Evolutionary conservation across 2,329 filamentous ascomycete genomes (phyloP).

Genomic region (Graphiopsis chlorocephala): DNA sequence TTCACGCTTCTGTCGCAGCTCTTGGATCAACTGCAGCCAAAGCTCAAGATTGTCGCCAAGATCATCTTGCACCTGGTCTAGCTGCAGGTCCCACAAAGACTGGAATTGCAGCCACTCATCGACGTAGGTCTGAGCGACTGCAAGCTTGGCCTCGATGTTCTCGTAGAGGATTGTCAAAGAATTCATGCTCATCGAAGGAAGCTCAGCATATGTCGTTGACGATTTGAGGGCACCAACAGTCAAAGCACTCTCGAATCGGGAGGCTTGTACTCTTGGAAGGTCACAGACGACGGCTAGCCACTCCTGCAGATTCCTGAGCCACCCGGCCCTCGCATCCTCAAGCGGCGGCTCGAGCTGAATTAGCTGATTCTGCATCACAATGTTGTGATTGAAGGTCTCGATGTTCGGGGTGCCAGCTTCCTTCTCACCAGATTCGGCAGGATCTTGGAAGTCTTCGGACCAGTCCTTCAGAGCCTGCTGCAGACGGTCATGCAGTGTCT

Average conservation of each 20-base stretch:
- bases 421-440: slow-evolving; percentile 39
- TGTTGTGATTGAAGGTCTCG: slow-evolving; percentile 76
- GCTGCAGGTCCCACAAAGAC: slow-evolving; percentile 95
- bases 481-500: slow-evolving; percentile 76
- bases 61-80: slow-evolving; percentile 89
- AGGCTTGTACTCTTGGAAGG: slow-evolving; percentile 89
- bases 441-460: slow-evolving; percentile 75
- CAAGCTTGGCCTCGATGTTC: slow-evolving; percentile 78
- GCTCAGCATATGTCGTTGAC: slow-evolving; percentile 73
- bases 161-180: slow-evolving; percentile 77
- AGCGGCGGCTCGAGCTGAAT: slow-evolving; percentile 94
- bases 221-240: slow-evolving; percentile 56
- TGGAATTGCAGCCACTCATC: slow-evolving; percentile 99
- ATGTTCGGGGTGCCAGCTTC: slow-evolving; percentile 59
- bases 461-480: slow-evolving; percentile 79
- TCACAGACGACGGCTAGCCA: slow-evolving; percentile 95
- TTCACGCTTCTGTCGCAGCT: slow-evolving; percentile 89
- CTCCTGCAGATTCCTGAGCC: slow-evolving; percentile 87
- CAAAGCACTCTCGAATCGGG: slow-evolving; percentile 86
- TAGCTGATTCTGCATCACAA: slow-evolving; percentile 96
- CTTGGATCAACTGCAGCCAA: slow-evolving; percentile 94
- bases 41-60: slow-evolving; percentile 86
- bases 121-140: slow-evolving; percentile 78
- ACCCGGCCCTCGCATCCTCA: slow-evolving; percentile 86
- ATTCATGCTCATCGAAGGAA: slow-evolving; percentile 79